phyloP scores from a whole-genome alignment of 345 rosid genomes.

The Garcia nutans region DNA sequence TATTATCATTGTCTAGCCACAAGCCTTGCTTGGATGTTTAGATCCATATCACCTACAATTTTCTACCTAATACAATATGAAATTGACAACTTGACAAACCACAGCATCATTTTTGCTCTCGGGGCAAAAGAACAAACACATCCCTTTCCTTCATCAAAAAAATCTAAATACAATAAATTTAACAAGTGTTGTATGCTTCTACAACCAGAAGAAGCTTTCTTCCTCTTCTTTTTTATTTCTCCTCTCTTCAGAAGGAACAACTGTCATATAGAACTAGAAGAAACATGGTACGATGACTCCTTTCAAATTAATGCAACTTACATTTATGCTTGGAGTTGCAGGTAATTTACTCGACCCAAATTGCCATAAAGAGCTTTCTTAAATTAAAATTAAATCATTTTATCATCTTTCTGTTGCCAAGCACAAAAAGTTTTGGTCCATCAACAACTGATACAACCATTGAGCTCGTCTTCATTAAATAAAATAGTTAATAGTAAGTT shows the following conservation, averaged over 20 bases:
- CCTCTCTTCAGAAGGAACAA: not conserved
- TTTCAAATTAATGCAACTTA: too few relatives aligned
- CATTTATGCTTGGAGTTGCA: not conserved
- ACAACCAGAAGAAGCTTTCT: not conserved
- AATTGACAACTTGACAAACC: constrained; percentile 7
- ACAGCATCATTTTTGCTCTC: not conserved
- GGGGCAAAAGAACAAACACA: not conserved
- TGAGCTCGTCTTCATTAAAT: constrained; percentile 4
- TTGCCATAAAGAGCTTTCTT: not conserved
- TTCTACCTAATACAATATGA: not conserved
- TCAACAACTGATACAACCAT: not conserved
- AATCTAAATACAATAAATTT: not conserved
- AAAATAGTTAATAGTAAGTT: not conserved
- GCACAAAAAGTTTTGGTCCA: not conserved
- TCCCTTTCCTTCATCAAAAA: constrained; percentile 4
- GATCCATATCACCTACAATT: not conserved
- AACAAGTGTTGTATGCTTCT: not conserved
- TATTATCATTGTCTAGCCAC: not conserved
- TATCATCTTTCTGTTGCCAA: not conserved
- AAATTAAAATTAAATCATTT: not conserved
- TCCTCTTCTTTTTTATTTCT: not conserved
- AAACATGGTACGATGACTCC: too few relatives aligned
- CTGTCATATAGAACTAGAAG: not conserved
- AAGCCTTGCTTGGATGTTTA: not conserved
- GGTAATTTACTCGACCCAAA: not conserved